Evolutionary conservation across 164 flowering plant genomes (phyloP), one percentile per base, ranked within the genome.

Genomic region (Hamamelis virginiana): DNA sequence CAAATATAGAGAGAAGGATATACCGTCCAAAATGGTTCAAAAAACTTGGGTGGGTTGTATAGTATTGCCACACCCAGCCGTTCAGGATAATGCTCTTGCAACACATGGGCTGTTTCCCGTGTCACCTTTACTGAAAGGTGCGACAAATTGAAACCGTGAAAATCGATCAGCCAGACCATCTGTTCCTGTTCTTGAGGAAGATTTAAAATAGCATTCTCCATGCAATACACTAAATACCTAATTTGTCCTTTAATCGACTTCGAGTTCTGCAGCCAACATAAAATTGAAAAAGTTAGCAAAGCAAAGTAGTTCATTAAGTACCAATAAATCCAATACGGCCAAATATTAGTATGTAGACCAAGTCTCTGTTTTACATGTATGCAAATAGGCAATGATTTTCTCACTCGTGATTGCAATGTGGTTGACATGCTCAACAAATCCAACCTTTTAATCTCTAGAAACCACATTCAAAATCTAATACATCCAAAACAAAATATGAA

Each of bases 131-230:
- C 57, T 2, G 97, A 90, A 66, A 91, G 78, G 74, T 88, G 48
- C 12, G 93, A 86, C 79, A 90, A 9, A 75, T 67, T 88, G 84
- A 83, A 94, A 56, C 96, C 93, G 0, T 85, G 77, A 68, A 88
- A 94, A 79, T 94, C 97, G 66, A 94, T 84, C 67, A 94, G 80
- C 98, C 98, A 94, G n/a, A 90, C 86, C 95, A 94, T 89, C 86
- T 91, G 94, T 57, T 92, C 99, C 69, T 91, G 97, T 33, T 81
- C 77, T 41, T 80, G 72, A 16, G 94, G 88, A 58, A 92, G 82
- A 81, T 91, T 90, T 57, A 91, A 28, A 50, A 95, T 80, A 8
- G 99, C 99, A 86, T 95, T 95, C 83, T 95, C 99, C 97, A 92
- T 86, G 82, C 94, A 90, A 67, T 95, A 95, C 15, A 95, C 97